Conservation (phyloP, 2,329 filamentous ascomycete species). For the Aurifilum marmelostoma region DNA sequence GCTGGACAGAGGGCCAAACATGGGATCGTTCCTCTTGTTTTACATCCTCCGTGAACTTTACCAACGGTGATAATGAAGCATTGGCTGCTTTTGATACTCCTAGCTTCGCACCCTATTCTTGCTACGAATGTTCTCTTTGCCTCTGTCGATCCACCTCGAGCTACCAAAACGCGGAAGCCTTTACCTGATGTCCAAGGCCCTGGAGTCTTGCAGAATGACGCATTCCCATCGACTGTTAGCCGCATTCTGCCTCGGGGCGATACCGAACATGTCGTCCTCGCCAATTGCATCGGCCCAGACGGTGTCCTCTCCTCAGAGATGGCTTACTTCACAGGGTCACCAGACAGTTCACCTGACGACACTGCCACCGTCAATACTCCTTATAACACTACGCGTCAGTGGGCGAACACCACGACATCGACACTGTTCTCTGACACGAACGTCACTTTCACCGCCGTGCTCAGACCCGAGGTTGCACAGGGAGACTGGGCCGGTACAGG, state of each 20-base stretch:
- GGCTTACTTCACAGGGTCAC: conserved; percentile 36
- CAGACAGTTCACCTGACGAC: conserved; percentile 34
- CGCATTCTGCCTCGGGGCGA: neutral
- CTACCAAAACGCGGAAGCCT: neutral
- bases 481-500: conserved; percentile 39
- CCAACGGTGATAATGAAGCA: neutral
- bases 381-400: conserved; percentile 34
- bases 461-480: conserved; percentile 36
- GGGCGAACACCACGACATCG: conserved; percentile 36
- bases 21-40: neutral
- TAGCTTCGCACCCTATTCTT: neutral
- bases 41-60: neutral
- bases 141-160: neutral
- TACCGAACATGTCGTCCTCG: conserved; percentile 39
- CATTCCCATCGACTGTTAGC: neutral
- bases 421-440: conserved; percentile 37
- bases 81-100: neutral
- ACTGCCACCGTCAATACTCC: conserved; percentile 35
- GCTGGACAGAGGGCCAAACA: neutral
- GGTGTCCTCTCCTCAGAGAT: conserved; percentile 38
- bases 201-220: neutral
- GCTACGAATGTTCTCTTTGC: neutral
- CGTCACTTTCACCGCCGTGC: conserved; percentile 36
- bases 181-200: neutral
- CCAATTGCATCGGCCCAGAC: conserved; percentile 35